Evolutionary conservation across 768 basidiomycete genomes (phyloP).

Genomic region (Pleurotus giganteus): DNA sequence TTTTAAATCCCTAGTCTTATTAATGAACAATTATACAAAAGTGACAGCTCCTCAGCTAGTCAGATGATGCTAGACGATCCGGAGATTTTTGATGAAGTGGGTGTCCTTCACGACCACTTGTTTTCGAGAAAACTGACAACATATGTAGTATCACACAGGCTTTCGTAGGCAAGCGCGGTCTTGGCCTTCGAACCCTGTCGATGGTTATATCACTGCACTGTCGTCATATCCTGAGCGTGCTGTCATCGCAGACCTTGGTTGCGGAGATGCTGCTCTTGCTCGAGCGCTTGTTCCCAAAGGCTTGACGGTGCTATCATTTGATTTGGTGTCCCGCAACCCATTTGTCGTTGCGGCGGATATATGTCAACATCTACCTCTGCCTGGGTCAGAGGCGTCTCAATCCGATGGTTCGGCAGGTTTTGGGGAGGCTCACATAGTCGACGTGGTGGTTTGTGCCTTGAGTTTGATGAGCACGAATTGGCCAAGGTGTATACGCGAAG

Average conservation of each 20-base stretch:
- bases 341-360: constrained; percentile 92
- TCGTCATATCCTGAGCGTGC: constrained; percentile 62
- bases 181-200: constrained; percentile 95
- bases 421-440: constrained; percentile 76
- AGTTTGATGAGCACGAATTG: constrained; percentile 98
- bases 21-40: constrained; percentile 92
- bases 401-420: constrained; percentile 28
- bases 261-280: constrained; percentile 91
- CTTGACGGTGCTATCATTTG: constrained; percentile 71
- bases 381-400: constrained; percentile 63
- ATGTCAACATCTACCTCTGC: constrained; percentile 75
- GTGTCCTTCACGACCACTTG: constrained; percentile 10
- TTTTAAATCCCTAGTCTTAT: constrained; percentile 56
- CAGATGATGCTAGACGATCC: constrained; percentile 85
- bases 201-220: constrained; percentile 69
- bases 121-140: not conserved
- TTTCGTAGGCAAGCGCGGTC: constrained; percentile 89
- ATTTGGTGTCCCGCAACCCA: constrained; percentile 69
- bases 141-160: constrained; percentile 80
- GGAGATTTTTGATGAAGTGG: constrained; percentile 79
- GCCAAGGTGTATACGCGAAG: constrained; percentile 87
- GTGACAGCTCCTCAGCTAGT: constrained; percentile 68
- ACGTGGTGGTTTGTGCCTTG: constrained; percentile 90
- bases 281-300: constrained; percentile 68
- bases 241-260: constrained; percentile 90